Conservation (phyloP, 2,329 filamentous ascomycete species). For the Fusarium begoniae region DNA sequence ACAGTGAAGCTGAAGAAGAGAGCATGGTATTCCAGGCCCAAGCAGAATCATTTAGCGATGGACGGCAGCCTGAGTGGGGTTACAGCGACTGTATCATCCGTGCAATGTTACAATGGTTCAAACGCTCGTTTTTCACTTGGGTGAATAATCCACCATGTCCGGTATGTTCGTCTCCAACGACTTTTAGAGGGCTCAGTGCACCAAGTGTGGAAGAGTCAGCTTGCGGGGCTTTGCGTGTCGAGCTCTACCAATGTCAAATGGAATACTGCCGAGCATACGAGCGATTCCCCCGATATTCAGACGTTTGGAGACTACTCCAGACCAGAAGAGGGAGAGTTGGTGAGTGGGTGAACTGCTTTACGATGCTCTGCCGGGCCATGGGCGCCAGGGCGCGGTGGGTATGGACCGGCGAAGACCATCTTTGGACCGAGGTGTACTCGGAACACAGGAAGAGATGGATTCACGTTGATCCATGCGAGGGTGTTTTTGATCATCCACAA, state of each 20-base stretch:
- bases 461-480: not conserved
- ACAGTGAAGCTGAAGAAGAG: not conserved
- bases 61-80: not conserved
- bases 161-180: not conserved
- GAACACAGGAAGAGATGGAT: not conserved
- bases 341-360: not conserved
- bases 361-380: not conserved
- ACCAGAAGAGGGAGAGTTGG: not conserved
- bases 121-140: not conserved
- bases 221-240: not conserved
- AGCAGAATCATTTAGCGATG: not conserved
- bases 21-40: not conserved
- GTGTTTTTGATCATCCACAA: not conserved
- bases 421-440: not conserved
- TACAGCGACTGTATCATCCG: not conserved
- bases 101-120: not conserved
- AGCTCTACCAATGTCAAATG: not conserved
- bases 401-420: not conserved
- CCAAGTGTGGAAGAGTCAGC: too few species aligned
- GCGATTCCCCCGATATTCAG: not conserved
- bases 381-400: not conserved
- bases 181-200: fast-evolving
- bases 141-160: not conserved
- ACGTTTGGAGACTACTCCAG: not conserved
- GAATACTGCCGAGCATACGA: fast-evolving